Evolutionary conservation across 768 basidiomycete species (phyloP).

Genomic region (Russula abietina): DNA sequence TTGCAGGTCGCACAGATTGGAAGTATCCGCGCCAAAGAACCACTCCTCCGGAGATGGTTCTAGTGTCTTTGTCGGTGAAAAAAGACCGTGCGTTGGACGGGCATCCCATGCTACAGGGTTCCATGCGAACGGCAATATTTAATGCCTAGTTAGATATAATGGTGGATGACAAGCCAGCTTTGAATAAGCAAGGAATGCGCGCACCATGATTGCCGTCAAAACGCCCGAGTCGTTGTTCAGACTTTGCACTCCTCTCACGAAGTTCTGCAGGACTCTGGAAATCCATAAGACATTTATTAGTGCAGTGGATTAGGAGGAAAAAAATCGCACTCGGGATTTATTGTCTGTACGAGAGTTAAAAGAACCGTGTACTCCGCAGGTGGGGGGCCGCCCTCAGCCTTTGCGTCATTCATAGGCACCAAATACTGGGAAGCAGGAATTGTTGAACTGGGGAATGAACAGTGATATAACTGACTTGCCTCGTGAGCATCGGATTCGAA

Average conservation of each 20-base stretch:
- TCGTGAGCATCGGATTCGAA: constrained; percentile 47
- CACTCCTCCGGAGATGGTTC: constrained; percentile 53
- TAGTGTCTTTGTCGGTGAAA: constrained; percentile 54
- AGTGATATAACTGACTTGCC: constrained; percentile 32
- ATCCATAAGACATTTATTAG: not conserved
- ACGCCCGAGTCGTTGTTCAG: constrained; percentile 69
- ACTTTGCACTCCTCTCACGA: constrained; percentile 57
- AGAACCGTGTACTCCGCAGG: constrained; percentile 63
- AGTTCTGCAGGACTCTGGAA: constrained; percentile 54
- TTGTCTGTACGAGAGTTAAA: constrained; percentile 60
- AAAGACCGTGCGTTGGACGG: constrained; percentile 71
- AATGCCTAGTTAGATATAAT: constrained; percentile 42
- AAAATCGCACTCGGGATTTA: constrained; percentile 68
- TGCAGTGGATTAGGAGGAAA: constrained; percentile 27
- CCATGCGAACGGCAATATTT: constrained; percentile 71
- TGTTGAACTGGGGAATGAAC: not conserved
- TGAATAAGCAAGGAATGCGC: constrained; percentile 12
- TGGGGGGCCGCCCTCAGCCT: constrained; percentile 24
- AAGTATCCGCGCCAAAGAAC: constrained; percentile 77
- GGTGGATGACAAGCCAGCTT: not conserved
- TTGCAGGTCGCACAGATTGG: constrained; percentile 66
- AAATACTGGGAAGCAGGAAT: constrained; percentile 44
- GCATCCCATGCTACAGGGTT: constrained; percentile 50
- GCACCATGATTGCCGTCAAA: constrained; percentile 57
- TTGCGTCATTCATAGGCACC: constrained; percentile 38